A percentile compares a stretch with the other conserved stretches of the same genome.
Conservation (phyloP, 2,329 filamentous ascomycete genomes). For the Xylaria sp. region DNA sequence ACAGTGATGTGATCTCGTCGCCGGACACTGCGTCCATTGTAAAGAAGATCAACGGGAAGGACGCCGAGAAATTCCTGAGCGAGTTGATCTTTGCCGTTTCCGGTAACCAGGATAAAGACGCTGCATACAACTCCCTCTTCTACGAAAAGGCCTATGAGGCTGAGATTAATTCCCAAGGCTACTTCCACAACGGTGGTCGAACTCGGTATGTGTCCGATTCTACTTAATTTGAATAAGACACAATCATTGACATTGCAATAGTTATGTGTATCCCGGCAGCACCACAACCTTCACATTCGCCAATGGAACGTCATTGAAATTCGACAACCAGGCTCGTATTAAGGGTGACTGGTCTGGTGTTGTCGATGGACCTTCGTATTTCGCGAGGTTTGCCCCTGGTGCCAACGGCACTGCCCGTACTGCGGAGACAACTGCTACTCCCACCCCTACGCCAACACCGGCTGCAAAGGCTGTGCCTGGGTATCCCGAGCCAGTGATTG, state of each 20-base stretch:
- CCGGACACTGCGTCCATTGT: constrained; percentile 40
- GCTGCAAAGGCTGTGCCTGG: constrained; percentile 30
- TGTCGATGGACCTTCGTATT: constrained; percentile 42
- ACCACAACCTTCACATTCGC: constrained; percentile 47
- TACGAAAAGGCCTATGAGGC: constrained; percentile 42
- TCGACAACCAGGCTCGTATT: constrained; percentile 44
- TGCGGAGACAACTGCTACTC: constrained; percentile 20
- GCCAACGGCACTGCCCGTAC: constrained; percentile 22
- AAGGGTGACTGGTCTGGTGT: constrained; percentile 43
- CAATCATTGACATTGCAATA: constrained; percentile 14
- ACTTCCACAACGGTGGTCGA: constrained; percentile 46
- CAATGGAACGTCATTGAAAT: constrained; percentile 44
- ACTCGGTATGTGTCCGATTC: constrained; percentile 28
- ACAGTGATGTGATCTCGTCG: constrained; percentile 42
- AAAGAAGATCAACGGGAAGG: constrained; percentile 40
- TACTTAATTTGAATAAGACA: neutral
- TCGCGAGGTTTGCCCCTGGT: constrained; percentile 36
- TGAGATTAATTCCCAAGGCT: constrained; percentile 42
- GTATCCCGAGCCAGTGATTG: constrained; percentile 41
- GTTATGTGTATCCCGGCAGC: constrained; percentile 48
- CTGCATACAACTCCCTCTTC: constrained; percentile 50
- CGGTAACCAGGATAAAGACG: constrained; percentile 47
- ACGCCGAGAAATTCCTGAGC: constrained; percentile 37
- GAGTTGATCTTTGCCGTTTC: constrained; percentile 42
- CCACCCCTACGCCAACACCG: constrained; percentile 10